Evolutionary conservation across 257 asterid species (phyloP).

Genomic region (Marsdenia floribunda): DNA sequence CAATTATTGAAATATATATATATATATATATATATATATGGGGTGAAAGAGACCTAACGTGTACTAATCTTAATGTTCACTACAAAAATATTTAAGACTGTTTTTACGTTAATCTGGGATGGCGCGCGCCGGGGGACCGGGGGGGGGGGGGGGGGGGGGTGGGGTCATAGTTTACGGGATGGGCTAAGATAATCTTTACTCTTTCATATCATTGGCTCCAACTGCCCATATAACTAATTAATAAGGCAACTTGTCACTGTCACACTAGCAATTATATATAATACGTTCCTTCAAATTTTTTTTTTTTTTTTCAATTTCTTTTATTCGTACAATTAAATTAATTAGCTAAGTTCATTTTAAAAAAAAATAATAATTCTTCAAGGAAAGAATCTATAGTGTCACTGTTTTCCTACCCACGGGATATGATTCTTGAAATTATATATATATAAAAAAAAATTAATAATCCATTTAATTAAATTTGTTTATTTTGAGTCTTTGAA

Average conservation of each 20-base stretch:
- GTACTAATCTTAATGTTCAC: neutral
- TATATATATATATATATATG: neutral
- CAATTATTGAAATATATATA: neutral
- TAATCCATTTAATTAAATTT: too few species aligned
- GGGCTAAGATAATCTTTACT: constrained; percentile 12
- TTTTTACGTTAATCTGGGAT: neutral
- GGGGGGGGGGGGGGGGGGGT: neutral
- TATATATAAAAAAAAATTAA: too few species aligned
- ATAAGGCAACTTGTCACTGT: constrained; percentile 20
- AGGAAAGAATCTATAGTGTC: neutral
- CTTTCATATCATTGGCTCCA: constrained; percentile 17
- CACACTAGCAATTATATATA: constrained; percentile 5
- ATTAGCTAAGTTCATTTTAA: neutral
- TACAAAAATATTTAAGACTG: neutral
- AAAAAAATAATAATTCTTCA: too few species aligned
- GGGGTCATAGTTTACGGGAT: constrained; percentile 13
- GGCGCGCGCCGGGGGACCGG: too few species aligned
- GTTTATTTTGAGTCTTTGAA: too few species aligned
- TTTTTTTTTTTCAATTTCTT: neutral
- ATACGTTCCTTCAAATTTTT: neutral
- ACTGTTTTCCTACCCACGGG: too few species aligned
- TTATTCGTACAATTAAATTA: neutral
- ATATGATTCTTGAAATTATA: too few species aligned
- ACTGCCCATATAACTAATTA: constrained; percentile 1
- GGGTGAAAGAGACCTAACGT: constrained; percentile 2